A percentile compares a stretch with the other conserved stretches of the same genome.
Conservation (phyloP, 768 basidiomycete species). For the Lactarius hengduanensis region DNA sequence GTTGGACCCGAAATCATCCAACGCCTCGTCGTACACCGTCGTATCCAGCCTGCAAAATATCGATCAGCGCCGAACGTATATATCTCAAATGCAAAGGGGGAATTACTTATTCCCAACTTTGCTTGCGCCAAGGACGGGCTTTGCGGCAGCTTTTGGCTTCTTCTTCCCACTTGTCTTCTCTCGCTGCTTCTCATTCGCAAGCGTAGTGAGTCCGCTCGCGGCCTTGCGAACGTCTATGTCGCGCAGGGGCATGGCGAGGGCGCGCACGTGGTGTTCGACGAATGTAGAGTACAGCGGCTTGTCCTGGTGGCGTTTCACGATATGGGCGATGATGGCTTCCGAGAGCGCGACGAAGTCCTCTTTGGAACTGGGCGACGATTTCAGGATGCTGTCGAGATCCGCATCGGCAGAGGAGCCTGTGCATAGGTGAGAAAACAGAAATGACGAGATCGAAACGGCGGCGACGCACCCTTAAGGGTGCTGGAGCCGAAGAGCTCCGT, state of each 20-base stretch:
- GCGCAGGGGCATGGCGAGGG: constrained; percentile 71
- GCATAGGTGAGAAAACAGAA: neutral
- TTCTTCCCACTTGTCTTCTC: constrained; percentile 90
- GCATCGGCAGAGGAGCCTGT: constrained; percentile 65
- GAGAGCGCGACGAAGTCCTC: constrained; percentile 83
- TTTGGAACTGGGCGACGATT: constrained; percentile 81
- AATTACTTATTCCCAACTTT: constrained; percentile 66
- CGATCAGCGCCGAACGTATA: neutral
- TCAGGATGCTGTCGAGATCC: constrained; percentile 70
- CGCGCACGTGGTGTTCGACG: constrained; percentile 78
- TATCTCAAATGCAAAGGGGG: neutral
- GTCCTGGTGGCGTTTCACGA: constrained; percentile 75
- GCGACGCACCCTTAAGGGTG: constrained; percentile 55
- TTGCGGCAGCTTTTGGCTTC: constrained; percentile 68
- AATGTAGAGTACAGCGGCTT: constrained; percentile 85
- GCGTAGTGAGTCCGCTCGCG: constrained; percentile 75
- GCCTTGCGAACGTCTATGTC: constrained; percentile 92
- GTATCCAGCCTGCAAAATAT: constrained; percentile 64
- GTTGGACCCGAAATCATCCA: constrained; percentile 82
- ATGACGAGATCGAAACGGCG: neutral
- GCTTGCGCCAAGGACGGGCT: constrained; percentile 72
- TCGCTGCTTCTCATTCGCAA: constrained; percentile 95
- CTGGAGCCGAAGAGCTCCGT: constrained; percentile 76
- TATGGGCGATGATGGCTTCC: constrained; percentile 62
- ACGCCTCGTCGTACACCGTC: constrained; percentile 75